Evolutionary conservation across 1,284 basidiomycete species (phyloP), one percentile per base, ranked within the genome.

Genomic region (Termitomyces sp.): DNA sequence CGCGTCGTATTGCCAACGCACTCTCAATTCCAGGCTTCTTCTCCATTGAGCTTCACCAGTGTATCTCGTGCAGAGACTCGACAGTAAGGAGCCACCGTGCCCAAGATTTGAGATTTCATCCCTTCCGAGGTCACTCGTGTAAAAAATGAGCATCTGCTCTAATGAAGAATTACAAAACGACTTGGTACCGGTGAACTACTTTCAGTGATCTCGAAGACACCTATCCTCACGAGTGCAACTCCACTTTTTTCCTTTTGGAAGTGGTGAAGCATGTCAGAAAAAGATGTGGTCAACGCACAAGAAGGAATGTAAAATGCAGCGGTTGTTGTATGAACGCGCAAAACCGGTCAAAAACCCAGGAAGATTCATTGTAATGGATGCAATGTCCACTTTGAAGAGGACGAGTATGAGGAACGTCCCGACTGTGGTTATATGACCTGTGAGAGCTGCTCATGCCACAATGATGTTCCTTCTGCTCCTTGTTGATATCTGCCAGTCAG

Each of bases 281-380:
- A 54, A 53, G 15, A 61, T 64, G 51, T 73, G 71, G 71, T 58
- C 65, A 10, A 58, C 36, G 0, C 71, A 72, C 56, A n/a, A n/a
- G n/a, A 73, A 73, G 60, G 67, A 64, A 30, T 74, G 72, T 58
- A 62, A 68, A 52, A 65, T 73, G 4, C 62, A 72, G 19, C 62
- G 68, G 52, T 61, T 66, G 44, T 52, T 69, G 17, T 66, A 68
- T 56, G 62, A 47, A 38, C 46, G 50, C n/a, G 7, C 38, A 17
- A 60, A 64, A 39, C 64, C 62, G 53, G n/a, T 70, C 67, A 1
- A 67, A n/a, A n/a, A n/a, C n/a, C n/a, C n/a, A n/a, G n/a, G n/a
- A n/a, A n/a, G n/a, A n/a, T n/a, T n/a, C n/a, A 68, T 34, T 73
- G 71, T 62, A 73, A 71, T 6, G 71, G 73, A 13, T 73, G 72